Conservation (phyloP, 306 rosid species). For the Citrullus mucosospermus region DNA sequence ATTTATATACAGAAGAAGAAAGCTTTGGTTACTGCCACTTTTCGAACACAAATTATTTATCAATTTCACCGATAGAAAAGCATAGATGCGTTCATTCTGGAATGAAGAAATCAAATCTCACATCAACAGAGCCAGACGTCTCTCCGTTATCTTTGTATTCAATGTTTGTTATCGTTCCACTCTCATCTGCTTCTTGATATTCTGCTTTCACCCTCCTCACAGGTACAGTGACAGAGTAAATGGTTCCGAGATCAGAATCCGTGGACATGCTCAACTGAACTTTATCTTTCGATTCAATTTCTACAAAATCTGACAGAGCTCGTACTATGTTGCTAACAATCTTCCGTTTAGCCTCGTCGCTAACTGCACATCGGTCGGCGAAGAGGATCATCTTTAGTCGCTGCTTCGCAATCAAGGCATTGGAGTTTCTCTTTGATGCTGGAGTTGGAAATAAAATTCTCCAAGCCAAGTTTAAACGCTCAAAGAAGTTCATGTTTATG, state of each 20-base stretch:
- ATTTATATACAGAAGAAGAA: slow-evolving; percentile 21
- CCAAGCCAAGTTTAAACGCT: slow-evolving; percentile 88
- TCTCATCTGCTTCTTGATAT: slow-evolving; percentile 66
- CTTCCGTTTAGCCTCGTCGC: slow-evolving; percentile 80
- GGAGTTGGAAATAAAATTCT: slow-evolving; percentile 75
- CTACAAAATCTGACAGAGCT: slow-evolving; percentile 86
- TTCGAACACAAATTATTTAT: slow-evolving; percentile 4
- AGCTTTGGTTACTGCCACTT: slow-evolving; percentile 6
- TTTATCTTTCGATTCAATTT: slow-evolving; percentile 88
- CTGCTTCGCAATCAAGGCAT: slow-evolving; percentile 88
- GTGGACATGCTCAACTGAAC: slow-evolving; percentile 84
- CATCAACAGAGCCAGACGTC: slow-evolving; percentile 54
- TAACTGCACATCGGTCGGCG: slow-evolving; percentile 88
- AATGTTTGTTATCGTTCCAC: slow-evolving; percentile 64
- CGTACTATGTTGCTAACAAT: slow-evolving; percentile 71
- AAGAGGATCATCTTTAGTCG: slow-evolving; percentile 91
- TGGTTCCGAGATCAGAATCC: slow-evolving; percentile 81
- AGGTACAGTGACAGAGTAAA: slow-evolving; percentile 88
- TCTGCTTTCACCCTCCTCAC: slow-evolving; percentile 85
- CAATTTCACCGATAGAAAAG: background rate
- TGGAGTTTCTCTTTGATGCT: slow-evolving; percentile 48
- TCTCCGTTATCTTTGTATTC: slow-evolving; percentile 83
- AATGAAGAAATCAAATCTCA: slow-evolving; percentile 36
- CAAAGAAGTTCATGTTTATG: slow-evolving; percentile 79
- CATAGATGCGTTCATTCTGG: slow-evolving; percentile 20